These are phyloP conservation scores for Hygrocybe coccinea DNA, from an alignment of 768 basidiomycete genomes.

Conservation along the genomic window DNA sequence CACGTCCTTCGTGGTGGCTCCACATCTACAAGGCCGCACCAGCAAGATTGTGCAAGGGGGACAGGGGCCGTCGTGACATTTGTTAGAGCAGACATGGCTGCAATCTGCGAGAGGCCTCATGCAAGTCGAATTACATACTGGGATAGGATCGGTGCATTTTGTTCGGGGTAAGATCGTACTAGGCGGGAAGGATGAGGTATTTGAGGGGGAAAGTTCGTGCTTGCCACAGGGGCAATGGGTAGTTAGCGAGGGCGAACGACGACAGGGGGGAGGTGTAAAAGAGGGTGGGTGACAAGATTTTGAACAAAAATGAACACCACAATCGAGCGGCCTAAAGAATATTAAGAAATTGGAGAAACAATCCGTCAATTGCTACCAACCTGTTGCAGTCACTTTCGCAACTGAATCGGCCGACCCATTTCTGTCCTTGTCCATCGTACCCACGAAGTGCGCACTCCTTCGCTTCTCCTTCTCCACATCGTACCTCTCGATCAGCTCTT, in stretches of 20 bases:
- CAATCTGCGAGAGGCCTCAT: constrained; percentile 60
- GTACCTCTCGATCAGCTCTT: constrained; percentile 48
- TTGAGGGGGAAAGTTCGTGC: constrained; percentile 41
- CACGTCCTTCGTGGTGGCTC: constrained; percentile 52
- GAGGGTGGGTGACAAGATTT: constrained; percentile 77
- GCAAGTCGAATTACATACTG: constrained; percentile 71
- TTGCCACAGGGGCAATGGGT: constrained; percentile 82
- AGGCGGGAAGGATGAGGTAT: constrained; percentile 23
- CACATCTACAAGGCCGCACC: constrained; percentile 82
- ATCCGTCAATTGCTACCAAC: constrained; percentile 27
- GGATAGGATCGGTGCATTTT: constrained; percentile 70
- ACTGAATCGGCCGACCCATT: constrained; percentile 58
- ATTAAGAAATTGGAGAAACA: constrained; percentile 1
- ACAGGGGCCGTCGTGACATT: constrained; percentile 77
- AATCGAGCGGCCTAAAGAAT: constrained; percentile 58
- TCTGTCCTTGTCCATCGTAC: constrained; percentile 24
- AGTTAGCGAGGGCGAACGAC: constrained; percentile 62
- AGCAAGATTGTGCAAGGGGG: constrained; percentile 71
- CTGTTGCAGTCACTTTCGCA: constrained; percentile 62
- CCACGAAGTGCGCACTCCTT: constrained; percentile 34
- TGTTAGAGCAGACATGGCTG: constrained; percentile 62
- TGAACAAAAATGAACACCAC: constrained; percentile 69
- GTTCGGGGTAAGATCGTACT: constrained; percentile 40
- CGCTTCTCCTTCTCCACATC: constrained; percentile 62
- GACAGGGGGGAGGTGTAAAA: constrained; percentile 54